Percentiles rank a stretch among this genome's conserved stretches.
Conservation (phyloP, 2,329 filamentous ascomycete species). For the Diaporthe citriasiana region DNA sequence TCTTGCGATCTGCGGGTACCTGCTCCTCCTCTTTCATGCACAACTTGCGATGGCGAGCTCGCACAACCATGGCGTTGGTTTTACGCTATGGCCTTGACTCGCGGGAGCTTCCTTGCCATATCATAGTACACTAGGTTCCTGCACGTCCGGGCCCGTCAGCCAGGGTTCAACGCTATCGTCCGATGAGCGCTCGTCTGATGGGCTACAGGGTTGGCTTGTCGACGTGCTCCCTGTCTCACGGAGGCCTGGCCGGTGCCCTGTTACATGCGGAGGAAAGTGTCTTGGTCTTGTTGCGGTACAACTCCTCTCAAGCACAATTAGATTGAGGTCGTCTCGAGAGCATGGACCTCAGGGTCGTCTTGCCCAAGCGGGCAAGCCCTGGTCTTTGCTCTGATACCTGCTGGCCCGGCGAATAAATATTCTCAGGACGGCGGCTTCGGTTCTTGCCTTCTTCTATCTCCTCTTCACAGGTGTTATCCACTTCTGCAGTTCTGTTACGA, state of each 20-base stretch:
- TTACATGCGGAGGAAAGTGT: conserved; percentile 28
- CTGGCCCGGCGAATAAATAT: conserved; percentile 24
- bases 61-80: conserved; percentile 24
- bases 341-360: conserved; percentile 22
- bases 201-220: conserved; percentile 33
- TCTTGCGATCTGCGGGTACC: conserved; percentile 36
- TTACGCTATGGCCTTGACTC: conserved; percentile 10
- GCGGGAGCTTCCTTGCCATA: conserved; percentile 12
- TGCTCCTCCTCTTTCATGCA: conserved; percentile 15
- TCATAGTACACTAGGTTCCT: conserved; percentile 15
- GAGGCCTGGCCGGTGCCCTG: conserved; percentile 18
- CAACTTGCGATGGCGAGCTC: conserved; percentile 8
- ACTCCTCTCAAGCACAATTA: conserved; percentile 15
- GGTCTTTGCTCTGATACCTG: conserved; percentile 6
- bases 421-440: conserved; percentile 13
- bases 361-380: conserved; percentile 19
- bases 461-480: neutral
- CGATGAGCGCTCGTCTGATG: conserved; percentile 29
- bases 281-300: conserved; percentile 29
- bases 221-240: conserved; percentile 20
- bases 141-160: neutral
- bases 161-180: conserved; percentile 21
- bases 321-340: conserved; percentile 26
- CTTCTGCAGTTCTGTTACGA: neutral
- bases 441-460: neutral